These are phyloP conservation scores for Russula ochroleuca DNA, from an alignment of 768 basidiomycete genomes.

Conservation along the genomic window DNA sequence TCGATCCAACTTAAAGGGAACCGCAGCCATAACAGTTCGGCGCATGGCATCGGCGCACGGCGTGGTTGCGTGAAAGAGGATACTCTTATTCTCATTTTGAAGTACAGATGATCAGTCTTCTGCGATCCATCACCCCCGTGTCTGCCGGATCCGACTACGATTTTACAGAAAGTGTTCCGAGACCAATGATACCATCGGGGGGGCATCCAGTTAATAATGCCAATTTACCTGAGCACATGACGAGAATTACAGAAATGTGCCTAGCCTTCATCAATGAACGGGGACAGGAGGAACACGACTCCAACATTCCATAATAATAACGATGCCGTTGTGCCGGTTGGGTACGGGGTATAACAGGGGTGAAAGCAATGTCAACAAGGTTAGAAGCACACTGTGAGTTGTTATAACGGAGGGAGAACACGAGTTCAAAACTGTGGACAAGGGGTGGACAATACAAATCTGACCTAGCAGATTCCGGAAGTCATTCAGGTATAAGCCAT, in stretches of 20 bases:
- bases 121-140: background rate
- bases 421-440: background rate
- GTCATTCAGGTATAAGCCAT: slow-evolving; percentile 61
- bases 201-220: background rate
- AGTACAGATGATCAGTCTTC: background rate
- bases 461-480: background rate
- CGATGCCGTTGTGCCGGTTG: slow-evolving; percentile 3
- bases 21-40: background rate
- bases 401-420: background rate
- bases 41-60: background rate
- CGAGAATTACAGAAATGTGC: slow-evolving; percentile 12
- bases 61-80: slow-evolving; percentile 5
- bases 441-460: background rate
- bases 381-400: background rate
- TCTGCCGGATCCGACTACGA: background rate
- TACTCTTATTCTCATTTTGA: background rate
- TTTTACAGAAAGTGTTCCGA: too few species aligned
- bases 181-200: background rate
- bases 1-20: slow-evolving; percentile 4
- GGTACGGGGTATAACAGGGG: background rate
- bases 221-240: background rate
- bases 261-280: background rate
- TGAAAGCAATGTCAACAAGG: background rate
- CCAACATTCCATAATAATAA: slow-evolving; percentile 1
- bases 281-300: background rate